Conservation (phyloP, 129 eudicot genomes). For the Arctium minus region DNA sequence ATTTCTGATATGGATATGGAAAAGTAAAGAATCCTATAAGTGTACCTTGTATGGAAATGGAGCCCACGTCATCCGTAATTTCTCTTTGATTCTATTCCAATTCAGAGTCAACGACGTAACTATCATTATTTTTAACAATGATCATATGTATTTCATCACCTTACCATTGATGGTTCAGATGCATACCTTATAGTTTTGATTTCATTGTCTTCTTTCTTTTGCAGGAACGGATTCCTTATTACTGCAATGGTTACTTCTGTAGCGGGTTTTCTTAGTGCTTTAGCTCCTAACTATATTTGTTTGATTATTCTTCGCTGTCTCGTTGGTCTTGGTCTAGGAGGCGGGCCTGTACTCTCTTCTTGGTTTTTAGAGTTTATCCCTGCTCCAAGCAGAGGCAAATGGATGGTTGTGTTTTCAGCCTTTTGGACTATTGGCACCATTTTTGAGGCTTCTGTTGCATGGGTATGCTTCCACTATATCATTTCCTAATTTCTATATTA, state of each 20-base stretch:
- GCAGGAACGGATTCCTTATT: constrained; percentile 65
- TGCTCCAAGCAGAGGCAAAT: constrained; percentile 63
- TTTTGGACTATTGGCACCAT: constrained; percentile 86
- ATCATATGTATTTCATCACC: no score
- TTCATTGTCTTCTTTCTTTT: not conserved
- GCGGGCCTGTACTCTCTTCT: constrained; percentile 69
- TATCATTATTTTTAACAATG: no score
- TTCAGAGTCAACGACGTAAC: no score
- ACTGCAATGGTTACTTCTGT: constrained; percentile 50
- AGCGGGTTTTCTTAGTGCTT: constrained; percentile 59
- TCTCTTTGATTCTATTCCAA: no score
- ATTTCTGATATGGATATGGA: no score
- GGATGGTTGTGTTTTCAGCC: constrained; percentile 73
- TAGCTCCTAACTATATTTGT: constrained; percentile 55
- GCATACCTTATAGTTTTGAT: not conserved
- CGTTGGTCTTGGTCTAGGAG: constrained; percentile 77
- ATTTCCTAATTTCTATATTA: not conserved
- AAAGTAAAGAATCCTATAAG: no score
- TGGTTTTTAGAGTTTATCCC: constrained; percentile 86
- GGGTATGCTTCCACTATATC: constrained; percentile 40
- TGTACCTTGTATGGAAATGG: no score
- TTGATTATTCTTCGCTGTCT: constrained; percentile 55
- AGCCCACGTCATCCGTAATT: no score
- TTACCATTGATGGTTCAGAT: not conserved
- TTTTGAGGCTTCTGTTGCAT: constrained; percentile 70